These are phyloP conservation scores for Pseudopithomyces maydicus DNA, from an alignment of 2,329 filamentous ascomycete genomes.

Conservation along the genomic window DNA sequence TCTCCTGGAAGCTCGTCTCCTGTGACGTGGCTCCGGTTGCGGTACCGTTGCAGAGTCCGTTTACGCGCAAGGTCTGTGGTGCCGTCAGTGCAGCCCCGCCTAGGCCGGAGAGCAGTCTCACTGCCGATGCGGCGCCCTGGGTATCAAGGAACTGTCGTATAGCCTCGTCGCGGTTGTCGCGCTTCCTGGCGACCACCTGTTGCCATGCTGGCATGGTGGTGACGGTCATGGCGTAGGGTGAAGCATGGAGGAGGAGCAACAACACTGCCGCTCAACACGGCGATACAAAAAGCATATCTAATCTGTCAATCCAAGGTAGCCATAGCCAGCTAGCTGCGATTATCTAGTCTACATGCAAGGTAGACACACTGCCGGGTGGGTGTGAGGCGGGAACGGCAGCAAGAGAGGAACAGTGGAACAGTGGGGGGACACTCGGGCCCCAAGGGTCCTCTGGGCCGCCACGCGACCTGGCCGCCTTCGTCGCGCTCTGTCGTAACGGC, in stretches of 20 bases:
- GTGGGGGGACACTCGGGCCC: constrained; percentile 27
- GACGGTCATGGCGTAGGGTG: constrained; percentile 20
- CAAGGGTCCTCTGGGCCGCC: constrained; percentile 16
- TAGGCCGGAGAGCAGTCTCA: background rate
- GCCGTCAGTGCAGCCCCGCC: constrained; percentile 14
- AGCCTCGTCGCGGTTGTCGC: constrained; percentile 27
- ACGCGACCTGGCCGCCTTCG: constrained; percentile 12
- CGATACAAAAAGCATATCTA: background rate
- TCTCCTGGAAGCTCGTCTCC: constrained; percentile 20
- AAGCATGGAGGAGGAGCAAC: background rate
- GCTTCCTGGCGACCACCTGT: constrained; percentile 31
- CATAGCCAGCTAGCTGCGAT: background rate
- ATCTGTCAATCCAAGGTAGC: no score
- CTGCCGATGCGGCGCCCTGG: constrained; percentile 1
- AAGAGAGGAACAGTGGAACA: constrained; percentile 17
- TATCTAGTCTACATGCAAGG: no score
- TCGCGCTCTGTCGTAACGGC: constrained; percentile 6
- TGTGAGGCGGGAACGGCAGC: background rate
- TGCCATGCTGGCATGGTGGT: constrained; percentile 28
- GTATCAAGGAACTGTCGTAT: constrained; percentile 26
- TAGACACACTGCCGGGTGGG: background rate
- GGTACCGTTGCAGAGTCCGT: constrained; percentile 9
- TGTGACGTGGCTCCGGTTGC: background rate
- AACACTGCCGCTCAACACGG: background rate
- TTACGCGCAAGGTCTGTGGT: constrained; percentile 18